Evolutionary conservation across 257 asterid species (phyloP), one percentile per base, ranked within the genome.

Genomic region (Cruciata laevipes): DNA sequence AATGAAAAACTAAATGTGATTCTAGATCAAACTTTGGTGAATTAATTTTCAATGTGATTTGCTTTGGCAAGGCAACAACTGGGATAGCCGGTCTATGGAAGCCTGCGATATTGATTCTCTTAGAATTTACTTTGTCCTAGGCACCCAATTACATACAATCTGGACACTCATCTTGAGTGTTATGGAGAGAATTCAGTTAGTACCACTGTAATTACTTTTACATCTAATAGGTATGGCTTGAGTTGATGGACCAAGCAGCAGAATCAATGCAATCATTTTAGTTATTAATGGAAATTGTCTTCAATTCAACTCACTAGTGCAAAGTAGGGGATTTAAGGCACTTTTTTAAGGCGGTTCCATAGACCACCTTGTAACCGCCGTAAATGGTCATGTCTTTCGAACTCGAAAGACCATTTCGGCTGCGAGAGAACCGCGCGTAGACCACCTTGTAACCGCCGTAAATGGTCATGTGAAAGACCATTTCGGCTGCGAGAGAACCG

Each of bases 141-240:
- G n/a, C 40, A 47, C 42, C 24, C 27, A 44, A 25, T 16, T 23
- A 21, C 32, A 44, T 55, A 12, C 21, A 40, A 52, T 49, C 32
- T 49, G 37, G 25, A 35, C 56, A 33, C 31, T n/a, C 38, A 37
- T 12, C 24, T 63, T 62, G n/a, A 51, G 65, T 23, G 60, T 37
- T 21, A 3, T 18, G 17, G 33, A 7, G 66, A 37, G 66, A 37
- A 8, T 21, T 55, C 37, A 37, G 18, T 53, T 51, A 33, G 57
- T 4, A n/a, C 53, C 24, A 63, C 80, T 68, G 32, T 70, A 67
- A 20, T 69, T 56, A n/a, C 40, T 65, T 61, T 74, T 78, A 47
- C 40, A 64, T 38, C 58, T 2, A 17, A 20, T 74, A 91, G 98
- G 81, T 95, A 38, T 87, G 93, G 93, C 94, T 89, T 73, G 79